Base-by-base conservation (phyloP, 306 rosid species). In the Citrullus mucosospermus region DNA sequence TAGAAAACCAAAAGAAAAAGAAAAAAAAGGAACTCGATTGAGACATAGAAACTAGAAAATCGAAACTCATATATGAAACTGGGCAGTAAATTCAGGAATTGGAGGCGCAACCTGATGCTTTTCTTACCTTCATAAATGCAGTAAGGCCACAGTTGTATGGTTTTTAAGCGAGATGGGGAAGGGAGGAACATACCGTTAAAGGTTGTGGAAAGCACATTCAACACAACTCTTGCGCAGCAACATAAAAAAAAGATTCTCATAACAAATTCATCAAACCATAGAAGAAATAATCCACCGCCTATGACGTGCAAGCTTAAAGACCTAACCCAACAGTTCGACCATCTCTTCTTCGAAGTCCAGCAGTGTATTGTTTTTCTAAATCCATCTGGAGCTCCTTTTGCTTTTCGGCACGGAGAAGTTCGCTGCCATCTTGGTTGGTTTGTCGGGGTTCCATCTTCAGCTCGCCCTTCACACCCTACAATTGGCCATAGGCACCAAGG, bases 241-340 rank as follows among this genome's bases (percentile, higher is more conserved):
- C 61, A 48, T 32, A 67, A 54, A 68, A n/a, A 59, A 67, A 28
- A 68, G 56, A 3, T 66, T 68, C 68, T 67, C 50, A 32, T 7
- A 53, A 20, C 66, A 65, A 20, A 11, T 16, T 50, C 76, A 78
- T 53, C 76, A 36, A 51, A 53, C 22, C 51, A 79, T 30, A 68
- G 3, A 44, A 68, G 3, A 44, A 67, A 22, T 13, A 68, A 66
- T 79, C 61, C 57, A 76, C 60, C 63, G 66, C 69, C 13, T 3
- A 22, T 8, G 2, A 13, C 38, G 3, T 18, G 2, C 17, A 51
- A 6, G 88, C 81, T 86, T 82, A 96, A 80, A 92, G 97, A 68
- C 98, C 99, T 82, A 96, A 86, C 77, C 99, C 98, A 72, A 96
- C 98, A 1, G 99, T 96, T 44, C 98, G 97, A n/a, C 99, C 99